phyloP scores from a whole-genome alignment of 768 basidiomycete species.

The Boletus huronensis region DNA sequence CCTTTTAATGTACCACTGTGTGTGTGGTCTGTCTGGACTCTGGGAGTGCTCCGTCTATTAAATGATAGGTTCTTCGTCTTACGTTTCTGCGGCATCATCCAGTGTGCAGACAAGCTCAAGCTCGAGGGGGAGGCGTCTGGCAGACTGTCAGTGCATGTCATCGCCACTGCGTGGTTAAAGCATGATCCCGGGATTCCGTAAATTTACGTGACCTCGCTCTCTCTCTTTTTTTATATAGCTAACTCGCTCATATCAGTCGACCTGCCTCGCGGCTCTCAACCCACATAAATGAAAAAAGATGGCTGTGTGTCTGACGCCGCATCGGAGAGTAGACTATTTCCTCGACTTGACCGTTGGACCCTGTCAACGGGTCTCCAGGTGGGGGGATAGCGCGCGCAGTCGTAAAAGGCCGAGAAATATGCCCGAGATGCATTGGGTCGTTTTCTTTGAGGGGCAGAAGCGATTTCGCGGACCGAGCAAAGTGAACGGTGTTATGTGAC shows the following conservation, averaged over 20 bases:
- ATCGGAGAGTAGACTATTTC: not conserved
- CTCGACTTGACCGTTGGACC: not conserved
- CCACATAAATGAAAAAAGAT: not conserved
- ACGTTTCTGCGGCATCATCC: constrained; percentile 14
- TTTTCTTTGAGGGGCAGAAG: not conserved
- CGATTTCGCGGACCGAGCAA: not conserved
- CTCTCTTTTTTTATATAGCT: not conserved
- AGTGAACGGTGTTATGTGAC: not conserved
- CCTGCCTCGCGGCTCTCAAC: not conserved
- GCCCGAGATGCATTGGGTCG: not conserved
- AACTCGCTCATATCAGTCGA: not conserved
- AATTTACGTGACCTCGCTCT: not conserved
- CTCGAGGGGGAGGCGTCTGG: not conserved
- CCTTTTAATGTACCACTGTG: constrained; percentile 16
- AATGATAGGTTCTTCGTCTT: constrained; percentile 13
- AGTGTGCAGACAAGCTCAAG: constrained; percentile 1
- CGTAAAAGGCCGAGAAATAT: not conserved
- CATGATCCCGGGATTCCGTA: constrained; percentile 31
- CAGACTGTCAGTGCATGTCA: constrained; percentile 21
- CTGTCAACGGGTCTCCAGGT: not conserved
- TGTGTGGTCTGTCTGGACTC: constrained; percentile 15
- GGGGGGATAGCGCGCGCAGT: not conserved
- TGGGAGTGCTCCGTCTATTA: constrained; percentile 16
- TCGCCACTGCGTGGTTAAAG: constrained; percentile 29
- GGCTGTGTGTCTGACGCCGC: not conserved